A percentile compares a stretch with the other conserved stretches of the same genome.
Evolutionary conservation across 345 rosid genomes (phyloP).

Genomic region (Clausena lansium): DNA sequence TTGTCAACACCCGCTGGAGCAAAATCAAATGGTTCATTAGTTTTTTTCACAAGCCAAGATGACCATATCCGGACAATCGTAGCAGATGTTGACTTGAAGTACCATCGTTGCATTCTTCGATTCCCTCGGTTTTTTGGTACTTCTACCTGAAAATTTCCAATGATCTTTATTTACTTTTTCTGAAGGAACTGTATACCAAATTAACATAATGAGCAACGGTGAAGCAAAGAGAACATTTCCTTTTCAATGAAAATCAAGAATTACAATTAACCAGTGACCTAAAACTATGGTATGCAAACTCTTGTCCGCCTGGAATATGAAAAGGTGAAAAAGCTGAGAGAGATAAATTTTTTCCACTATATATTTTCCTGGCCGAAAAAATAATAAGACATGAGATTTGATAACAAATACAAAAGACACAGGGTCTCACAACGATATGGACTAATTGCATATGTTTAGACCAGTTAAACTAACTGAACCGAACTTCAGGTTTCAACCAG

Average conservation of each 20-base stretch:
- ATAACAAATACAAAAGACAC: not conserved
- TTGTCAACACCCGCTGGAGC: constrained; percentile 77
- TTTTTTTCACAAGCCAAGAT: constrained; percentile 88
- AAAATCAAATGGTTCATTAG: constrained; percentile 56
- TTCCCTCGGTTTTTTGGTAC: constrained; percentile 87
- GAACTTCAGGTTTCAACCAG: not conserved
- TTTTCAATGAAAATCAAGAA: not conserved
- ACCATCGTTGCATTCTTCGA: constrained; percentile 83
- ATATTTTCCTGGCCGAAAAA: not conserved
- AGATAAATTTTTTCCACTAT: not conserved
- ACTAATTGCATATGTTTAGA: not conserved
- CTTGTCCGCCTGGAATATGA: not conserved
- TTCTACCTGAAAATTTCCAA: constrained; percentile 66
- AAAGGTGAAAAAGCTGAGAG: not conserved
- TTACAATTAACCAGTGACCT: not conserved
- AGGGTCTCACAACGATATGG: not conserved
- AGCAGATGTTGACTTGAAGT: constrained; percentile 64
- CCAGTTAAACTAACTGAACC: not conserved
- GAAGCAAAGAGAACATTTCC: not conserved
- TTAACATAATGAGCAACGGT: not conserved
- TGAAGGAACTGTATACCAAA: constrained; percentile 2
- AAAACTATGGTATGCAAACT: not conserved
- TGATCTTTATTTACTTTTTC: not conserved
- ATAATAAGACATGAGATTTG: not conserved
- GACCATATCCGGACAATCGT: constrained; percentile 90